A percentile compares a stretch with the other conserved stretches of the same genome.
phyloP scores from a whole-genome alignment of 23 red algal species.

The Gracilaria caudata region DNA sequence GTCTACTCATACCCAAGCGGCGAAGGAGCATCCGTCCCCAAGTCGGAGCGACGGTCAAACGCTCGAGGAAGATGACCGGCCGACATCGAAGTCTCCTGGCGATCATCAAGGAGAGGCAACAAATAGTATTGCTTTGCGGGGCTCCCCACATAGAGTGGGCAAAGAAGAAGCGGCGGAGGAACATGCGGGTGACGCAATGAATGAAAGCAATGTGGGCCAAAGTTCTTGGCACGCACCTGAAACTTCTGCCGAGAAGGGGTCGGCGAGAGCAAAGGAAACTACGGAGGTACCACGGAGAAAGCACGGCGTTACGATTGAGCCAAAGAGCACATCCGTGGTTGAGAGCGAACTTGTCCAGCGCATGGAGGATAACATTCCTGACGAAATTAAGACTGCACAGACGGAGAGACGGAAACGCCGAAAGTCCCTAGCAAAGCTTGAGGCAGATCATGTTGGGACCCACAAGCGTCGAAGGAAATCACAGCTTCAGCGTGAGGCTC shows the following conservation, averaged over 20 bases:
- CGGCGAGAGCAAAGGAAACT: background rate
- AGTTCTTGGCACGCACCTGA: background rate
- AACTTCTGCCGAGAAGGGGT: background rate
- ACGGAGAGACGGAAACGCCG: background rate
- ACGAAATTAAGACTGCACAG: background rate
- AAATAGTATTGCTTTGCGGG: background rate
- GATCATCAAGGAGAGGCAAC: background rate
- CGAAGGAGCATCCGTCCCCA: background rate
- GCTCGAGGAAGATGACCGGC: background rate
- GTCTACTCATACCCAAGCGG: background rate
- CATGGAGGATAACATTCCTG: background rate
- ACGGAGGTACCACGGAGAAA: background rate
- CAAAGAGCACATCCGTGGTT: background rate
- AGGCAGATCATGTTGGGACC: background rate
- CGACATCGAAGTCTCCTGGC: background rate
- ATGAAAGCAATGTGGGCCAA: background rate
- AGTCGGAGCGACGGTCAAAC: background rate
- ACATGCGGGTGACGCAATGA: background rate
- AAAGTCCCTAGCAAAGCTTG: background rate
- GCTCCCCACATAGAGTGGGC: background rate
- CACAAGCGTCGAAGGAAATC: conserved; percentile 22
- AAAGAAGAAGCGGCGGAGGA: background rate
- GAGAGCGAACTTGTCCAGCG: background rate
- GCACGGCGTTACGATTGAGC: background rate
- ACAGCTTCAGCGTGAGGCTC: background rate